Conservation (phyloP, 2,329 filamentous ascomycete genomes). For the Decorospora gaudefroyi region DNA sequence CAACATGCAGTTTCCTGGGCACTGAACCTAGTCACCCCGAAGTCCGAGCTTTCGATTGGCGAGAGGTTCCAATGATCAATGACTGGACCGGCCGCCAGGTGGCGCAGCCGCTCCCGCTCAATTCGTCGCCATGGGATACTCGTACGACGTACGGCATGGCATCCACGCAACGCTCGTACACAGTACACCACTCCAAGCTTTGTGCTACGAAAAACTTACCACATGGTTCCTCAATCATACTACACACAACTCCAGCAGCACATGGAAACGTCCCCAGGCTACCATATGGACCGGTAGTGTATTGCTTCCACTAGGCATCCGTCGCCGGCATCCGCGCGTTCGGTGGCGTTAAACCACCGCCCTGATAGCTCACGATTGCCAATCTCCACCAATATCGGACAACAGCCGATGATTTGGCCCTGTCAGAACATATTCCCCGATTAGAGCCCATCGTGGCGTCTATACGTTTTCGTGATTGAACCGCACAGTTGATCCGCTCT, state of each 20-base stretch:
- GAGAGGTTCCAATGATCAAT: slow-evolving; percentile 20
- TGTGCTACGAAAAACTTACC: too few relatives aligned
- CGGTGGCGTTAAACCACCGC: slow-evolving; percentile 10
- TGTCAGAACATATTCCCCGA: slow-evolving; percentile 11
- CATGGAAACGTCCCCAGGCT: too few relatives aligned
- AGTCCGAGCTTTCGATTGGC: slow-evolving; percentile 30
- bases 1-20: slow-evolving; percentile 12
- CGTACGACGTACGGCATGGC: too few relatives aligned
- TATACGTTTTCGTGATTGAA: slow-evolving; percentile 8
- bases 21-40: neutral
- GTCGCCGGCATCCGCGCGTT: slow-evolving; percentile 6
- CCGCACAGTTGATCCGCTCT: slow-evolving; percentile 6
- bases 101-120: slow-evolving; percentile 7
- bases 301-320: slow-evolving; percentile 1
- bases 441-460: slow-evolving; percentile 7
- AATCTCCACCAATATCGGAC: slow-evolving; percentile 19
- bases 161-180: too few relatives aligned
- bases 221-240: too few relatives aligned
- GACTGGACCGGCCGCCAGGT: slow-evolving; percentile 20
- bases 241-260: too few relatives aligned
- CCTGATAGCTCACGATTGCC: slow-evolving; percentile 3
- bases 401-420: slow-evolving; percentile 6
- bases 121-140: too few relatives aligned
- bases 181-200: too few relatives aligned
- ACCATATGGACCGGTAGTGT: too few relatives aligned